Base-by-base conservation (phyloP, 2,329 filamentous ascomycete genomes). In the Botrytis fabae region DNA sequence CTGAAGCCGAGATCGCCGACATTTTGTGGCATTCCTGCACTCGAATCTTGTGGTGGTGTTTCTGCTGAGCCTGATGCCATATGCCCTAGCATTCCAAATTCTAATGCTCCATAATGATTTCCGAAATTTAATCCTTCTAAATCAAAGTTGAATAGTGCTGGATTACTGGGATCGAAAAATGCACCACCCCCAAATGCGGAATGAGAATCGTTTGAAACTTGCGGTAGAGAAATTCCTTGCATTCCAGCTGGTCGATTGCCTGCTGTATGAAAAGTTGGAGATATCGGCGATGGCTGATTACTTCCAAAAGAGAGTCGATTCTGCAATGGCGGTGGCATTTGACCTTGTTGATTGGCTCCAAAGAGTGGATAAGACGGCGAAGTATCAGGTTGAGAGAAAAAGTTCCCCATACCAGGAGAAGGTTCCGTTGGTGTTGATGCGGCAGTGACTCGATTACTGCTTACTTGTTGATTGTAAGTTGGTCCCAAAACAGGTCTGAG, bases 61-160 rank as follows among this genome's bases (percentile, higher is more conserved):
- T 96, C 93, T n/a, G 90, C 92, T 22, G 93, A 92, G 22, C 93
- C 93, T n/a, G 93, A 94, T 74, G 93, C 94, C 93, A 99, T 97
- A 81, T 98, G 95, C 42, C 94, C 94, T 0, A 99, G 88, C 89
- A 98, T 98, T 71, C 94, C 93, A 81, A 98, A 98, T 82, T 98
- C 96, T 82, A 97, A 87, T 28, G 95, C 95, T 74, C 95, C 95
- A 80, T 98, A 99, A 76, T 97, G 94, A 80, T 96, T 98, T 72
- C 94, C 95, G 82, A 98, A 99, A 81, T 96, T 96, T 81, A 98
- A 88, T 74, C 94, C 94, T 72, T 97, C 94, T 18, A 98, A 89
- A 81, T 98, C 95, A 82, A 98, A 97, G 81, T 98, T 98, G 87
- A 97, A 98, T 72, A 97, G 84, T 0, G 94, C 93, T 5, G 95